Base-by-base conservation (phyloP, 2,329 filamentous ascomycete species). In the Thielaviopsis populi region DNA sequence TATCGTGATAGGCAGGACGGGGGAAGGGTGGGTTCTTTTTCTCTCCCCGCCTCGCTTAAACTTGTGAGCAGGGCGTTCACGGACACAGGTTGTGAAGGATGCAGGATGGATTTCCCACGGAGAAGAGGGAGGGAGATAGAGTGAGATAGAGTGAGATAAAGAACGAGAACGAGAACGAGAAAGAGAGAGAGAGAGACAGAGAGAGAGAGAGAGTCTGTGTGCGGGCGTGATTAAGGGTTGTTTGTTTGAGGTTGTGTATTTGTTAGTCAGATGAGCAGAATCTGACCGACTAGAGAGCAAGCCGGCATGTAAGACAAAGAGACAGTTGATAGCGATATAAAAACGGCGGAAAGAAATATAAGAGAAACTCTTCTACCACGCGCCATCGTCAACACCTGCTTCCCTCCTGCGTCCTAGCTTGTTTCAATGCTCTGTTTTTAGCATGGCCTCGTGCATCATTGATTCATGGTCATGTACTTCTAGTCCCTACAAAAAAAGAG, bases 61-160 rank as follows among this genome's bases (percentile, higher is more conserved):
- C 53, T 56, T 56, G 53, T 56, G 53, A 56, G 53, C 24, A 56
- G 53, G 53, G 24, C 53, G 53, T 33, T 56, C 53, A 56, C 53
- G 53, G 53, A 56, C 53, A 11, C 53, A 56, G 10, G 53, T 19
- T 6, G 15, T 37, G 53, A 56, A 56, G 53, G 53, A 56, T 56
- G 24, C 15, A 37, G 30, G 53, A 56, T 13, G 53, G n/a, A 19
- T 17, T 19, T 46, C 5, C 42, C 10, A 56, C 24, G 24, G 6
- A n/a, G 24, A n/a, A 10, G 15, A 22, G n/a, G 24, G 24, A 27
- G 50, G 24, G 4, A 33, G 50, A 30, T 17, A 56, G 22, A 30
- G 15, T 15, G 22, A 27, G 48, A 13, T 17, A 27, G 7, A 4
- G 42, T n/a, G 19, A 5, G 48, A 13, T 24, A 19, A 27, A 19